Conservation (phyloP, 2,329 filamentous ascomycete species). For the Pseudomassariella vexata region DNA sequence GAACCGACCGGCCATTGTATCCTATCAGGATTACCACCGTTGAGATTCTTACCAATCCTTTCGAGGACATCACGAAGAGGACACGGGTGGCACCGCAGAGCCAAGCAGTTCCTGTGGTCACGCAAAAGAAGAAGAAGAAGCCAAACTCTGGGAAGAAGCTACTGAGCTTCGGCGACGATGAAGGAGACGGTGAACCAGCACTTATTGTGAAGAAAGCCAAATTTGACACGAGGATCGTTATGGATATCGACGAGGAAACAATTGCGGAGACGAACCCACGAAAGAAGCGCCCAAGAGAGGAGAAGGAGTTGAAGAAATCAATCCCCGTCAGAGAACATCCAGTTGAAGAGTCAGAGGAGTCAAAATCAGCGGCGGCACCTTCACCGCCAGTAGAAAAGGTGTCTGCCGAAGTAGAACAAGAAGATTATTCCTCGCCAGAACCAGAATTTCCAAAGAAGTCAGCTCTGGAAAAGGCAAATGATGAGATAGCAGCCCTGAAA, state of each 20-base stretch:
- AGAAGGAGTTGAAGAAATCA: constrained; percentile 18
- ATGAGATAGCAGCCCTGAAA: constrained; percentile 75
- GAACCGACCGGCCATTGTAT: constrained; percentile 78
- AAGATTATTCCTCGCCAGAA: constrained; percentile 29
- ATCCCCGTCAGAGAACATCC: constrained; percentile 21
- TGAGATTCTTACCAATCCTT: constrained; percentile 77
- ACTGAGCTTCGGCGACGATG: constrained; percentile 72
- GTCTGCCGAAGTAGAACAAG: constrained; percentile 13
- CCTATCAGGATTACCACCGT: constrained; percentile 70
- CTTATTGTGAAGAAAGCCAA: constrained; percentile 70
- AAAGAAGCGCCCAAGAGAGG: constrained; percentile 22
- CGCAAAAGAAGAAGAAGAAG: constrained; percentile 58
- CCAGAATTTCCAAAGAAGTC: constrained; percentile 34
- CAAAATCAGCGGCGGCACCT: constrained; percentile 10
- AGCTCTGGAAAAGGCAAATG: constrained; percentile 65
- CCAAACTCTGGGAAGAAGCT: constrained; percentile 70
- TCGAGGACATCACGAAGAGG: constrained; percentile 72
- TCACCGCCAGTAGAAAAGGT: constrained; percentile 4
- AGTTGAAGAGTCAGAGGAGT: constrained; percentile 9
- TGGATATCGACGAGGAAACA: constrained; percentile 43
- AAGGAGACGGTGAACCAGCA: constrained; percentile 49
- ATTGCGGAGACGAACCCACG: constrained; percentile 19
- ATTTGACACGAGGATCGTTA: constrained; percentile 71
- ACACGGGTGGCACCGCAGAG: constrained; percentile 48
- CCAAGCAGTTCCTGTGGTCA: constrained; percentile 34